A percentile compares a stretch with the other conserved stretches of the same genome.
Evolutionary conservation across 169 alveolate genomes (phyloP).

Genomic region (Theileria orientalis): DNA sequence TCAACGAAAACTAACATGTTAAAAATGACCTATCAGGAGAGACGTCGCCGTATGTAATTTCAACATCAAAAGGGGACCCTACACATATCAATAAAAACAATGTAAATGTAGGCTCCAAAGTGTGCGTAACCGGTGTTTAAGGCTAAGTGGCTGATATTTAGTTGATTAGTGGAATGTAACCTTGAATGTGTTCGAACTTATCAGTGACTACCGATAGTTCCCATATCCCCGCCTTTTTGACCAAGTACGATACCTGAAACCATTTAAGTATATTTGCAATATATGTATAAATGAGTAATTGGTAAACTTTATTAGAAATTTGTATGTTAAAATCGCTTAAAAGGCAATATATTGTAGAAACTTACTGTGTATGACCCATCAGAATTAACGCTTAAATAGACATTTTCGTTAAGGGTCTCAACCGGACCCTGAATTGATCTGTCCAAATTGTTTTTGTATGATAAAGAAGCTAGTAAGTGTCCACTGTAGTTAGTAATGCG

Average conservation of each 20-base stretch:
- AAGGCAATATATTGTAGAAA: background rate
- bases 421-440: background rate
- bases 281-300: too few species aligned
- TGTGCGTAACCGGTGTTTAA: background rate
- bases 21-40: slow-evolving; percentile 42
- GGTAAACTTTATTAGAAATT: background rate
- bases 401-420: slow-evolving; percentile 10
- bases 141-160: background rate
- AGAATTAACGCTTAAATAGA: background rate
- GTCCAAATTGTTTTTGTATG: slow-evolving; percentile 1
- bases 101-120: background rate
- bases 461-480: slow-evolving; percentile 11
- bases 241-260: slow-evolving; percentile 37
- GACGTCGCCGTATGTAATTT: slow-evolving; percentile 27
- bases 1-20: background rate
- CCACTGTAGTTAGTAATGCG: background rate
- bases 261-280: background rate
- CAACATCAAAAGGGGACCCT: slow-evolving; percentile 62
- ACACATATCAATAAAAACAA: background rate
- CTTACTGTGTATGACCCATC: slow-evolving; percentile 21
- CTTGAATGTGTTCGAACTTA: slow-evolving; percentile 34
- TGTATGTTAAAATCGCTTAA: background rate
- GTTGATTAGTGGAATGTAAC: background rate
- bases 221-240: slow-evolving; percentile 47
- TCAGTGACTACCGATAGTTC: slow-evolving; percentile 8